Base-by-base conservation (phyloP, 2,329 filamentous ascomycete genomes). In the Cercospora brassicicola region DNA sequence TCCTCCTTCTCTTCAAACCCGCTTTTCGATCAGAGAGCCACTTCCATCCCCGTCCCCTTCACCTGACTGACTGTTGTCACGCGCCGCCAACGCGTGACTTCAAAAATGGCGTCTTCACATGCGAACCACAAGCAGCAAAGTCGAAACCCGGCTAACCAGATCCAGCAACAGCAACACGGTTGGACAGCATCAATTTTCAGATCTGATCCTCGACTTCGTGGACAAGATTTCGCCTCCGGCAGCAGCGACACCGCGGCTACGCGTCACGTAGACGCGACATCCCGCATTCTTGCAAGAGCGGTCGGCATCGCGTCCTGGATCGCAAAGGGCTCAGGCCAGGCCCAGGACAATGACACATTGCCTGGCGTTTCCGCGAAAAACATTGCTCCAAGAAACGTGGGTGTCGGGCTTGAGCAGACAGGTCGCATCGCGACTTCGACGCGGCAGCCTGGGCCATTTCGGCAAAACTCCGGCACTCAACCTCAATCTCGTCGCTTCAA, bases 401-500 rank as follows among this genome's bases (percentile, higher is more conserved):
- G 6, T 26, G 48, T 20, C 9, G 48, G 9, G 10, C 13, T 28
- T 15, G 48, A 26, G 20, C 0, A 53, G 9, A 26, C 20, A 8
- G 28, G 23, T 11, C 13, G 28, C 26, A 28, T 57, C 18, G 55
- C 48, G 48, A 26, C 23, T 53, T 57, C 28, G 3, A 36, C 30
- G 30, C 30, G 9, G n/a, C 28, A 1, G 30, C n/a, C 62, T 42
- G 53, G 1, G 28, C 28, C 51, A 59, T 42, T 9, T 45, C 51
- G 62, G 62, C 62, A 31, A 28, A 30, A 20, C 20, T 5, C 26
- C 53, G 33, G 62, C 62, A 48, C 11, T 11, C 33, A 20, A 57
- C 53, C 6, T 28, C 7, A 31, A 18, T 26, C 62, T 11, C 62
- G 51, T 20, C 62, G 62, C 20, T 59, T 57, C 51, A 57, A 64